Base-by-base conservation (phyloP, 139 green algal species). In the Pseudopediastrum boryanum region DNA sequence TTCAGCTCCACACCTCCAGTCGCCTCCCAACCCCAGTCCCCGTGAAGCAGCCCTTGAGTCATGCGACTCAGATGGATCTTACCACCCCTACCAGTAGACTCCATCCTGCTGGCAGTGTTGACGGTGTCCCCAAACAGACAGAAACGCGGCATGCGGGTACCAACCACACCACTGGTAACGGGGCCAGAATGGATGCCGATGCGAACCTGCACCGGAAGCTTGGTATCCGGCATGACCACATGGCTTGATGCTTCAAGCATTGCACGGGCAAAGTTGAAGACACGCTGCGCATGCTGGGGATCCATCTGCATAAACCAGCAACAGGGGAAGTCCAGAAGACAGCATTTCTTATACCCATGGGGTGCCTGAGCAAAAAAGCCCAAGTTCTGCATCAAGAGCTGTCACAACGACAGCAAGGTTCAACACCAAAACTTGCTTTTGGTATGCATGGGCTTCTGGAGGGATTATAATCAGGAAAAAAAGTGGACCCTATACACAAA, bases 101-200 rank as follows among this genome's bases (percentile, higher is more conserved):
- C 88, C 88, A 92, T 92, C 38, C 88, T 66, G 35, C 65, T 82
- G 7, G 85, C 85, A 7, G 79, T 86, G 78, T 93, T 92, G 62
- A 90, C 77, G 6, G 84, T 87, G 73, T 84, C 71, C 9, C 71
- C 71, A 68, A 78, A 78, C 51, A 78, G 52, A 54, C 71, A 78
- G 71, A 78, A 78, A 12, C 71, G 42, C 25, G 67, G 67, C 67
- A 75, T 75, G 42, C 42, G 42, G 33, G 21, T 61, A 5, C 67
- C 67, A 29, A 75, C 67, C 10, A 75, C 42, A 13, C 67, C 67
- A 35, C 67, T 75, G n/a, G 50, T 46, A 4, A 59, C 29, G 27
- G 67, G 67, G 16, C 62, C 46, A 38, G 23, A 70, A 72, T 91
- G 81, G 9, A 91, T 80, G 66, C 86, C 86, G 4, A 91, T 62